Evolutionary conservation across 73 alveolate genomes (phyloP), one percentile per base, ranked within the genome.

Genomic region (Paramecium octaurelia): DNA sequence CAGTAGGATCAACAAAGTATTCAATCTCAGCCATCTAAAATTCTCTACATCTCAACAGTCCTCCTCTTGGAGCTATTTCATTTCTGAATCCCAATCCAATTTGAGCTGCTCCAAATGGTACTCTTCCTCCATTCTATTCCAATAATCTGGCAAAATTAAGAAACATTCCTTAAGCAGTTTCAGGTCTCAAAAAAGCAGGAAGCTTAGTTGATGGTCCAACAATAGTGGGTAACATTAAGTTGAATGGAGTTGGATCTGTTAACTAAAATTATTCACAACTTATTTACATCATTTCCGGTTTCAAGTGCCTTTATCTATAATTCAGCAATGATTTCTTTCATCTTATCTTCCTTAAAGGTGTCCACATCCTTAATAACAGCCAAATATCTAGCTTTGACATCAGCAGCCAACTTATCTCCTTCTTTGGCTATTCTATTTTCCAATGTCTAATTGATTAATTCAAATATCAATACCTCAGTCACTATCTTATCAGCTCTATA

Each of bases 1-100:
- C 97, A 16, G 64, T 88, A 3, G 99, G 99, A 92, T 98, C 99
- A 42, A 97, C 98, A 93, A 97, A 99, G 95, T 97, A 98, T 95
- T 99, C 99, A 77, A 99, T 98, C 93, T 98, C 99, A 84, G 99
- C 99, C 99, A 98, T 98, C 1, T 99, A 95, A 93, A 98, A 98
- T 92, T 98, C 99, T 88, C 99, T 93, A 58, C 98, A 99, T 86
- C 99, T 92, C 12, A 98, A 95, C 23, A 98, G 88, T 50, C 99
- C 99, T 73, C 97, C 97, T 93, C 99, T 93, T 18, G 99, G 99
- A 18, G 99, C 98, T 48, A 98, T 98, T 94, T 98, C 99, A 94
- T 98, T 98, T 93, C 99, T 93, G 92, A 98, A 98, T 80, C 99
- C 99, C 75, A 98, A 93, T 59, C 99, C 99, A 29, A 98, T 97